Conservation (phyloP, 2,329 filamentous ascomycete species). For the Bipolaris gigantea region DNA sequence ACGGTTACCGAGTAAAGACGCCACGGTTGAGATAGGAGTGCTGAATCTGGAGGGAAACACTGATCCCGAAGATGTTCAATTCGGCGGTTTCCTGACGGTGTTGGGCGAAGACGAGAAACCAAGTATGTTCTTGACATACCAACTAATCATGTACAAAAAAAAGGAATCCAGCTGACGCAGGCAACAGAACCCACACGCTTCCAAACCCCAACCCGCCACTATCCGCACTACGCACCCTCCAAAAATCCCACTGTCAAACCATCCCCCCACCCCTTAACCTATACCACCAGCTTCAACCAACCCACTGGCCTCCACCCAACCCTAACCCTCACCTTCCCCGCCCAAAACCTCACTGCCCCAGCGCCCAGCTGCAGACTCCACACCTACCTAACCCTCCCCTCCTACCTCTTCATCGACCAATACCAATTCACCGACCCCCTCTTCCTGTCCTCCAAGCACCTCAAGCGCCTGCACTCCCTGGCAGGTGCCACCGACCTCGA, state of each 20-base stretch:
- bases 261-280: constrained; percentile 58
- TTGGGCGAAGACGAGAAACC: constrained; percentile 73
- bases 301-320: constrained; percentile 85
- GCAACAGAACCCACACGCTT: constrained; percentile 71
- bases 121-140: constrained; percentile 45
- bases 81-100: constrained; percentile 77
- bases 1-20: constrained; percentile 34
- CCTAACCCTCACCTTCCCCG: constrained; percentile 69
- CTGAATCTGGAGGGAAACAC: constrained; percentile 66
- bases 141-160: neutral
- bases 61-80: constrained; percentile 72
- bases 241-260: constrained; percentile 20
- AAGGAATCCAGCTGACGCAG: neutral
- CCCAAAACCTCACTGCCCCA: constrained; percentile 52
- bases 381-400: constrained; percentile 81
- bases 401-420: constrained; percentile 78
- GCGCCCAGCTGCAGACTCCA: constrained; percentile 66
- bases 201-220: constrained; percentile 82
- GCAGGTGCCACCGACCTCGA: constrained; percentile 84
- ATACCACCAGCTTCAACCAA: constrained; percentile 64
- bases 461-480: constrained; percentile 67
- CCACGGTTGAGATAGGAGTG: constrained; percentile 79
- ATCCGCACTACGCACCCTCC: constrained; percentile 49
- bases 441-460: constrained; percentile 79
- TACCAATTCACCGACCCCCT: constrained; percentile 79